Base-by-base conservation (phyloP, 305 asterid genomes). In the Rubia peregrina region DNA sequence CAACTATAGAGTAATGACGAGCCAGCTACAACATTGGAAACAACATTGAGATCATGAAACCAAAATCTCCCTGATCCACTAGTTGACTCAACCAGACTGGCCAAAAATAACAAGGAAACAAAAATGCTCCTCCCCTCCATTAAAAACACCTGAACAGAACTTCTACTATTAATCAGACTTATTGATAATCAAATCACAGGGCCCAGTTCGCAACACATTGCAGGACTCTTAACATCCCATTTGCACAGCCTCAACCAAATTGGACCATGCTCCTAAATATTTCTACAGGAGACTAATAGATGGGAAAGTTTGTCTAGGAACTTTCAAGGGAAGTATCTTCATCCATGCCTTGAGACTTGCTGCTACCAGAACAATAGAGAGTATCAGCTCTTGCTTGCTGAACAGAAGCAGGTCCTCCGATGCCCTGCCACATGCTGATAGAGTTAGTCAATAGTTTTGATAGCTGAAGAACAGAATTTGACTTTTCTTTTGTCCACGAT, bases 91-190 rank as follows among this genome's bases (percentile, higher is more conserved):
- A 78, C 87, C 69, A 83, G 75, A 43, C 79, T 71, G 80, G 80
- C 76, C 75, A 84, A 77, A 30, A 78, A 81, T 41, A 87, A 68
- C 6, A 85, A 65, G 13, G 72, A 71, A 13, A 83, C 53, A 63
- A 85, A 71, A 61, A 82, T 72, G 55, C 76, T 84, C 71, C 75
- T 82, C 92, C 92, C 87, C 78, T 83, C 77, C 98, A 92, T 89
- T 75, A 77, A 76, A 70, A 79, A 77, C 73, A 57, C 51, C 63
- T 68, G 12, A 33, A 49, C 59, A 17, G 53, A 53, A n/a, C 42
- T 53, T 14, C 13, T 49, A 33, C 38, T 13, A 61, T 38, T 76
- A 65, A 56, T 56, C 79, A 62, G 74, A 84, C 77, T 61, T 65
- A 62, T 56, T 3, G 26, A 71, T 22, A 38, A 14, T 43, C 48